A percentile compares a stretch with the other conserved stretches of the same genome.
These are phyloP conservation scores for Leccinum ponderosum DNA, from an alignment of 1,284 basidiomycete genomes.

Conservation along the genomic window DNA sequence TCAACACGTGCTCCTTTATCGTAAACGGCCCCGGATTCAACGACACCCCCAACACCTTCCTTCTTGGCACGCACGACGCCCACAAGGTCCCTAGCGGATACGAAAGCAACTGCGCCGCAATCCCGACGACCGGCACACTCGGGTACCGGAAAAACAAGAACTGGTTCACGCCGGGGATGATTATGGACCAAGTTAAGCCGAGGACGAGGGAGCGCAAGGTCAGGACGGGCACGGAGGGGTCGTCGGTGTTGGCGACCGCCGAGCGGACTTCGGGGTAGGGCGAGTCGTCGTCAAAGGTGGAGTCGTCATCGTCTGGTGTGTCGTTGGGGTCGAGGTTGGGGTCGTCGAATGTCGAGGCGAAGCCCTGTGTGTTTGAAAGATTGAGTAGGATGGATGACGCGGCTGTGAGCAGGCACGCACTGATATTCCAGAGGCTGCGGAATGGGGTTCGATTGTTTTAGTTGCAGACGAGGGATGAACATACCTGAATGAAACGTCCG, in stretches of 20 bases:
- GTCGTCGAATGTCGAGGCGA: constrained; percentile 36
- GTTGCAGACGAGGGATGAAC: constrained; percentile 2
- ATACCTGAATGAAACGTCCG: constrained; percentile 20
- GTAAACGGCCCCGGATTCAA: constrained; percentile 76
- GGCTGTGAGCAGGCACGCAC: constrained; percentile 14
- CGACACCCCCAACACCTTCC: constrained; percentile 46
- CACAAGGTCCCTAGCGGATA: constrained; percentile 56
- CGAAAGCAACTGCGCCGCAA: constrained; percentile 52
- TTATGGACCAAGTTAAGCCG: constrained; percentile 49
- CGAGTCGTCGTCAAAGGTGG: constrained; percentile 45
- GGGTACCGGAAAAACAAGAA: constrained; percentile 55
- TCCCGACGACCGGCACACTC: constrained; percentile 42
- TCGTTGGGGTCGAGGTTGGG: constrained; percentile 48
- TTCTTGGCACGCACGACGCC: constrained; percentile 48
- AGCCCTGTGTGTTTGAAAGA: background rate
- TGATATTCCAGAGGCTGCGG: constrained; percentile 17
- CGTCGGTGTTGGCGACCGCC: constrained; percentile 74
- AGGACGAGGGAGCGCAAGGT: constrained; percentile 66
- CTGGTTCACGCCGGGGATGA: constrained; percentile 54
- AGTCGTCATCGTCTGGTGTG: constrained; percentile 19
- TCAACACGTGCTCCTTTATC: constrained; percentile 69
- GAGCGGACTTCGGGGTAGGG: constrained; percentile 79
- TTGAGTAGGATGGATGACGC: background rate
- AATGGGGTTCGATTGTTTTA: background rate
- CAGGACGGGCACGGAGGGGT: constrained; percentile 57